Evolutionary conservation across 2,329 filamentous ascomycete genomes (phyloP), one percentile per base, ranked within the genome.

Genomic region (Pseudogymnoascus sp.): DNA sequence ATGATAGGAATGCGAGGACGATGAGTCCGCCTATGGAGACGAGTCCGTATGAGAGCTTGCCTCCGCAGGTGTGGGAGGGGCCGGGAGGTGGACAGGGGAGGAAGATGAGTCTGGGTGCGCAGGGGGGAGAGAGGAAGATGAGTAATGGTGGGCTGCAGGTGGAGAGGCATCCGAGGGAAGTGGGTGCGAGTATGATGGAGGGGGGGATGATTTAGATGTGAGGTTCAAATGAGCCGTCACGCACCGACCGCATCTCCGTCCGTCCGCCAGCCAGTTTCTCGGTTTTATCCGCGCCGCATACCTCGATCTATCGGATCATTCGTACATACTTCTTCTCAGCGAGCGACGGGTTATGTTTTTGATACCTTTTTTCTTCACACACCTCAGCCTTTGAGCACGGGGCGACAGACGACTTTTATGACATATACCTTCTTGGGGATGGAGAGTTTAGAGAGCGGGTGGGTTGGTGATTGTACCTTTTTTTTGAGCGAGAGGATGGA

Each of bases 11-110:
- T 41, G 70, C 70, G n/a, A 41, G 33, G 35, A 66, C 64, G 39
- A 45, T 67, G n/a, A 65, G 67, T 59, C 65, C 67, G 36, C 67
- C 66, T 62, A 62, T 22, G 36, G 58, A 67, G 11, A 23, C 33
- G 19, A 61, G 69, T 55, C 71, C 71, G n/a, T 72, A 73, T 61
- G 71, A 73, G 42, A 72, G 70, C 61, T 62, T 73, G 3, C 67
- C 66, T 4, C 58, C 65, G 4, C 28, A 55, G 2, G 36, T 61
- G 3, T 73, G 67, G 67, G 49, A 55, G n/a, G 45, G 60, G 52
- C 41, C 64, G 39, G 23, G 61, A 58, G 36, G 19, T 60, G 39
- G 62, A 25, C n/a, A 58, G 64, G 45, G 63, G 61, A 45, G 49
- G 60, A 25, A 64, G 38, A 11, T 49, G 60, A 2, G 28, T 23